A percentile compares a stretch with the other conserved stretches of the same genome.
Conservation (phyloP, 345 rosid genomes). For the Eucalyptus tenuipes region DNA sequence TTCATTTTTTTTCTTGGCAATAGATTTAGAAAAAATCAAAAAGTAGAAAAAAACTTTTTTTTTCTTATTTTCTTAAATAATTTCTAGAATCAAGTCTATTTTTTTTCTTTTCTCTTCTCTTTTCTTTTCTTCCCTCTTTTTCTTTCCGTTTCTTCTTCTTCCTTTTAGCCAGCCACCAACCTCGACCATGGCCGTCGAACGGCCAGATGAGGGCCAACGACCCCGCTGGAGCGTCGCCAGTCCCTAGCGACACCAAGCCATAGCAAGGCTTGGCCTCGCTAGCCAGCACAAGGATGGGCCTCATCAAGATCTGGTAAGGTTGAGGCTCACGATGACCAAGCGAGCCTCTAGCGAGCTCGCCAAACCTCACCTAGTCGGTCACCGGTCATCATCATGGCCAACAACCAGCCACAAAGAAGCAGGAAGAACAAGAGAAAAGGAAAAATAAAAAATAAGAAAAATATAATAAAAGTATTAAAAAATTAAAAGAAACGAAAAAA, state of each 20-base stretch:
- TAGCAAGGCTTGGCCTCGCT: rapidly evolving
- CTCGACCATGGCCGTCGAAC: rapidly evolving
- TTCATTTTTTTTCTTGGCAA: rapidly evolving
- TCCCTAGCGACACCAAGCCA: rapidly evolving
- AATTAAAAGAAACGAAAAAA: too few species aligned
- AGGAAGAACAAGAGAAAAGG: too few species aligned
- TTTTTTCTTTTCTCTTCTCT: rapidly evolving
- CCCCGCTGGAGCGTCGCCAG: rapidly evolving
- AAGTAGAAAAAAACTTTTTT: rapidly evolving
- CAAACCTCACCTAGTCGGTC: rapidly evolving
- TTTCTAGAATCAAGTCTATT: rapidly evolving
- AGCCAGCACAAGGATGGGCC: rapidly evolving
- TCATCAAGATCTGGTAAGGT: rapidly evolving
- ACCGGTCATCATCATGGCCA: rapidly evolving
- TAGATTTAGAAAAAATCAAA: too few species aligned
- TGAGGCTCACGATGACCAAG: rapidly evolving
- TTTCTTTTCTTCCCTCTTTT: too few species aligned
- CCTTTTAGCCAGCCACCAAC: rapidly evolving
- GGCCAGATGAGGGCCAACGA: rapidly evolving
- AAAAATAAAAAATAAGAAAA: too few species aligned
- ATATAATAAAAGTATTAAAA: too few species aligned
- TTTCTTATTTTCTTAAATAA: rapidly evolving
- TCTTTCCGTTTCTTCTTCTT: too few species aligned
- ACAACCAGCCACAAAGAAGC: rapidly evolving
- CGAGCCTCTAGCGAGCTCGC: rapidly evolving